phyloP scores from a whole-genome alignment of 1,284 basidiomycete species.

The Apiotrichum sp. region DNA sequence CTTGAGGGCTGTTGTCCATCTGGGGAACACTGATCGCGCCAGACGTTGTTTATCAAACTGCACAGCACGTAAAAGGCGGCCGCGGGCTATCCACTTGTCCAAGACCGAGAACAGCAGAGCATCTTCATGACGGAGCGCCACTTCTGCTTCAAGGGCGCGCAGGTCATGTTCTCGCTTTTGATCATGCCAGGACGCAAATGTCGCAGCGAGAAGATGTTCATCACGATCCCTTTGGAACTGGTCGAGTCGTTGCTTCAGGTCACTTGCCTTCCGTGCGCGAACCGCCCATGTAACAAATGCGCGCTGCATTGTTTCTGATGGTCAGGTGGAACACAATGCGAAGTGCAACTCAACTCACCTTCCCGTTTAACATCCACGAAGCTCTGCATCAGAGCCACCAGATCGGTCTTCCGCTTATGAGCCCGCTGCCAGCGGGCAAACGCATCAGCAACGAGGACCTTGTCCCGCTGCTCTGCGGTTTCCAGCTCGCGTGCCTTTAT shows the following conservation, averaged over 20 bases:
- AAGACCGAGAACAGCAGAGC: constrained; percentile 36
- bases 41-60: constrained; percentile 16
- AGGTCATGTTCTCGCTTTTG: constrained; percentile 27
- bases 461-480: constrained; percentile 24
- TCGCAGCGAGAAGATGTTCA: constrained; percentile 14
- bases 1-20: constrained; percentile 11
- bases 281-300: constrained; percentile 24
- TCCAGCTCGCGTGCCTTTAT: constrained; percentile 39
- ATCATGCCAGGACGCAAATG: constrained; percentile 31
- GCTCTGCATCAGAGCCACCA: constrained; percentile 21
- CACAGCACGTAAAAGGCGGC: constrained; percentile 21
- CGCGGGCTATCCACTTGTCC: constrained; percentile 35
- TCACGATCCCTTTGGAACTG: constrained; percentile 16
- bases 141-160: constrained; percentile 25
- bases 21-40: constrained; percentile 7
- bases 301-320: constrained; percentile 23
- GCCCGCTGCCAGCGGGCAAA: constrained; percentile 20
- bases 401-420: constrained; percentile 10
- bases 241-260: constrained; percentile 18
- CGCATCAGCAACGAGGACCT: constrained; percentile 10
- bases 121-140: constrained; percentile 35
- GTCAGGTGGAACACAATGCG: neutral
- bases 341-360: constrained; percentile 7
- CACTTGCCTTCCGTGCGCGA: constrained; percentile 1
- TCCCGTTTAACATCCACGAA: constrained; percentile 26